Base-by-base conservation (phyloP, 2,329 filamentous ascomycete species). In the Fusarium tjaetaba region DNA sequence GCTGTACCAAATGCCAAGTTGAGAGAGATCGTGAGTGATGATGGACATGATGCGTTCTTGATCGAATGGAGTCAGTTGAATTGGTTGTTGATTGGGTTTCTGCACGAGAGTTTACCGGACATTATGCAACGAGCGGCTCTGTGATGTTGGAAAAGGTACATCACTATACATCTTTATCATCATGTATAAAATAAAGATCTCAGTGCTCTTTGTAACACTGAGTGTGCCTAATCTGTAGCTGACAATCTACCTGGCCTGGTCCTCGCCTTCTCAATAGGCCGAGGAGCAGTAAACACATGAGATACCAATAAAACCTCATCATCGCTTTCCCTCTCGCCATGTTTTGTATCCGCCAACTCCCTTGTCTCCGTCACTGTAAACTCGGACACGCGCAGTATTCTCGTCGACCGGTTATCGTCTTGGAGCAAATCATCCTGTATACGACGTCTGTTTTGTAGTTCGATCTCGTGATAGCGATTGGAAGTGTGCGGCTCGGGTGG, bases 131-230 rank as follows among this genome's bases (percentile, higher is more conserved):
- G 52, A 14, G 36, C 36, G 15, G 52, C 36, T 30, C 9, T 55
- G 16, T 55, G 30, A 28, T 18, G 8, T n/a, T n/a, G 20, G 9
- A 39, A 9, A 8, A 13, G 3, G 10, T 2, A 20, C 22, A 36
- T 26, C 8, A 26, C 32, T 24, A 18, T n/a, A 14, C 4, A 32
- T 32, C 2, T 10, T 7, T 24, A 13, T 10, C 4, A 14, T n/a
- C 4, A 4, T 10, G 11, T 18, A 13, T 1, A 4, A 3, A 18
- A 4, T 2, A 2, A 18, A 32, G 15, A 4, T 18, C 15, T n/a
- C 8, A 7, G 4, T 2, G 7, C 15, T 5, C 2, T 7, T 13
- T 24, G 6, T 32, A 6, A 16, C 11, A 4, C 15, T 14, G 5
- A 7, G 0, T 10, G 10, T 5, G 24, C 5, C 7, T 49, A 9